Percentiles rank a stretch among this genome's conserved stretches.
phyloP scores from a whole-genome alignment of 2,329 filamentous ascomycete genomes.

The Nectriaceae sp. region DNA sequence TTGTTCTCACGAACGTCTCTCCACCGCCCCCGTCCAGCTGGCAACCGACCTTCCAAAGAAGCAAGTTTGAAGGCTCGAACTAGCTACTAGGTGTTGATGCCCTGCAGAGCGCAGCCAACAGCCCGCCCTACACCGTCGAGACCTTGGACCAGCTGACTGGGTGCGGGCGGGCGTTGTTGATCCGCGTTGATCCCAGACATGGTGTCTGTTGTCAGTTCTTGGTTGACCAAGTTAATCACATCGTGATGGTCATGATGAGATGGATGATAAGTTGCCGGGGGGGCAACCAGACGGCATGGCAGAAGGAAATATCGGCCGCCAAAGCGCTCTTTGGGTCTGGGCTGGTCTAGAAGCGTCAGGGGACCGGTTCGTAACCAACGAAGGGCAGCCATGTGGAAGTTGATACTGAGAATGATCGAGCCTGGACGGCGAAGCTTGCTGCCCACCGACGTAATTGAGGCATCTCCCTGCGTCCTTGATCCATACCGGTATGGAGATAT shows the following conservation, averaged over 20 bases:
- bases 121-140: background rate
- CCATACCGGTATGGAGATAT: background rate
- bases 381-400: constrained; percentile 12
- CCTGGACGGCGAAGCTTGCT: background rate
- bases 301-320: constrained; percentile 6
- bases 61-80: too few species aligned
- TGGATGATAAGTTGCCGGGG: background rate
- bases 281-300: background rate
- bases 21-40: background rate
- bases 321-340: constrained; percentile 2
- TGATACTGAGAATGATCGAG: background rate
- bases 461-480: background rate
- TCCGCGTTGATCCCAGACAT: too few species aligned
- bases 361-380: constrained; percentile 6
- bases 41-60: too few species aligned
- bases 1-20: background rate
- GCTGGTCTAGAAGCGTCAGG: background rate
- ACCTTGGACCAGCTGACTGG: background rate
- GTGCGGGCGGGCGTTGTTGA: background rate
- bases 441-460: background rate
- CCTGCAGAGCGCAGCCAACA: background rate
- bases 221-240: too few species aligned
- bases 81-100: too few species aligned
- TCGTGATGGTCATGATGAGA: background rate
- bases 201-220: too few species aligned